A percentile compares a stretch with the other conserved stretches of the same genome.
Evolutionary conservation across 2,329 filamentous ascomycete species (phyloP).

Genomic region (Emericellopsis atlantica): DNA sequence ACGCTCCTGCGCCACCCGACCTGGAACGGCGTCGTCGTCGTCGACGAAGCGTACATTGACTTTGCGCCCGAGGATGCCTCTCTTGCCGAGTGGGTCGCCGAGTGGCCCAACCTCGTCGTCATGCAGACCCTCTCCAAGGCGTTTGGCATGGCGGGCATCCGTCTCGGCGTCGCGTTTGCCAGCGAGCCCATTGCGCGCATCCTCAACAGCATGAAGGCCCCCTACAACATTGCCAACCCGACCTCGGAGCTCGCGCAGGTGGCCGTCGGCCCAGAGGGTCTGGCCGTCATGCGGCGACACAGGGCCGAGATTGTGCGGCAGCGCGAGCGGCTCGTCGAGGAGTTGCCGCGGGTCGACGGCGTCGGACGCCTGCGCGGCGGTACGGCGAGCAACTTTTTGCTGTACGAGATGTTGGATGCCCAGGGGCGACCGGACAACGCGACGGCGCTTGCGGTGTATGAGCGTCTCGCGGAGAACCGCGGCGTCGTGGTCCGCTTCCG

Average conservation of each 20-base stretch:
- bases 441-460: slow-evolving; percentile 68
- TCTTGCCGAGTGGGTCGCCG: slow-evolving; percentile 79
- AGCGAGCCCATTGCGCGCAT: slow-evolving; percentile 61
- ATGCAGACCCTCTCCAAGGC: slow-evolving; percentile 99
- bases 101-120: slow-evolving; percentile 91
- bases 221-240: slow-evolving; percentile 87
- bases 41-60: slow-evolving; percentile 95
- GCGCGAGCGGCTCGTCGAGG: slow-evolving; percentile 60
- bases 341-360: slow-evolving; percentile 63
- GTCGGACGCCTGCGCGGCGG: slow-evolving; percentile 76
- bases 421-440: slow-evolving; percentile 66
- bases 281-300: slow-evolving; percentile 62
- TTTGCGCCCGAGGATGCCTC: slow-evolving; percentile 69
- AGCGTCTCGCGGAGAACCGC: slow-evolving; percentile 68
- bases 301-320: slow-evolving; percentile 60
- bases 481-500: slow-evolving; percentile 91
- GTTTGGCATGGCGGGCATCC: slow-evolving; percentile 88
- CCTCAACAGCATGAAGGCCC: slow-evolving; percentile 87
- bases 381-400: slow-evolving; percentile 71
- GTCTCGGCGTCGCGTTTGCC: slow-evolving; percentile 77
- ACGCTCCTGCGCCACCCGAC: slow-evolving; percentile 69
- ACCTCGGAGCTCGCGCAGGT: slow-evolving; percentile 70
- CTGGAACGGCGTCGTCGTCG: slow-evolving; percentile 88
- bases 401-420: slow-evolving; percentile 74
- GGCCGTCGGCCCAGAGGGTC: slow-evolving; percentile 54